Conservation (phyloP, 2,329 filamentous ascomycete genomes). For the Arthrobotrys musiformis region DNA sequence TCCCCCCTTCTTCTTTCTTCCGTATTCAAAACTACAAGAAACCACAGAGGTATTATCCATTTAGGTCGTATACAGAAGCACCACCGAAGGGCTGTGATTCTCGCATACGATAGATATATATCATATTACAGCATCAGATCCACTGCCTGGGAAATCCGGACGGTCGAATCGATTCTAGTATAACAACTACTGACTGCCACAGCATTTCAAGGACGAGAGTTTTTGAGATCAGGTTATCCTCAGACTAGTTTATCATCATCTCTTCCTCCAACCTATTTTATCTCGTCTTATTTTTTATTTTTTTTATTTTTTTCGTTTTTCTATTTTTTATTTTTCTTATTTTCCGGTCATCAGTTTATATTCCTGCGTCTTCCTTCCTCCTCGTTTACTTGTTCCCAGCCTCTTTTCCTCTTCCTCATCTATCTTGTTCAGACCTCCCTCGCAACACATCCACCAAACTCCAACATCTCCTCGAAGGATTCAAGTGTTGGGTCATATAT, state of each 20-base stretch:
- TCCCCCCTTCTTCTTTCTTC: constrained; percentile 25
- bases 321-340: constrained; percentile 17
- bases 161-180: constrained; percentile 53
- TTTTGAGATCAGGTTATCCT: constrained; percentile 55
- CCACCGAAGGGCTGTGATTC: constrained; percentile 44
- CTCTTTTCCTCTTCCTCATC: constrained; percentile 35
- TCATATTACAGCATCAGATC: constrained; percentile 56
- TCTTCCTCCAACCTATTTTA: neutral
- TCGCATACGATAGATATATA: constrained; percentile 44
- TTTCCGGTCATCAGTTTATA: constrained; percentile 12
- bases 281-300: neutral
- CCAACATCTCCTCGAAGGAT: constrained; percentile 52
- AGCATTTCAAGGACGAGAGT: constrained; percentile 42
- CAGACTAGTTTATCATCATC: constrained; percentile 49
- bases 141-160: constrained; percentile 53
- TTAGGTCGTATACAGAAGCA: constrained; percentile 39
- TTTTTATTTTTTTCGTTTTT: constrained; percentile 21
- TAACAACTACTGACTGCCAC: constrained; percentile 26
- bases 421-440: constrained; percentile 53
- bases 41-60: constrained; percentile 29
- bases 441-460: constrained; percentile 50
- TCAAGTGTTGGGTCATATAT: constrained; percentile 34
- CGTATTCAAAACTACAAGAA: constrained; percentile 11
- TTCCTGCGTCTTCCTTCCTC: constrained; percentile 28
- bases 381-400: constrained; percentile 39